Evolutionary conservation across 2,329 filamentous ascomycete genomes (phyloP), one percentile per base, ranked within the genome.

Genomic region (Colletotrichum cordylinicola): DNA sequence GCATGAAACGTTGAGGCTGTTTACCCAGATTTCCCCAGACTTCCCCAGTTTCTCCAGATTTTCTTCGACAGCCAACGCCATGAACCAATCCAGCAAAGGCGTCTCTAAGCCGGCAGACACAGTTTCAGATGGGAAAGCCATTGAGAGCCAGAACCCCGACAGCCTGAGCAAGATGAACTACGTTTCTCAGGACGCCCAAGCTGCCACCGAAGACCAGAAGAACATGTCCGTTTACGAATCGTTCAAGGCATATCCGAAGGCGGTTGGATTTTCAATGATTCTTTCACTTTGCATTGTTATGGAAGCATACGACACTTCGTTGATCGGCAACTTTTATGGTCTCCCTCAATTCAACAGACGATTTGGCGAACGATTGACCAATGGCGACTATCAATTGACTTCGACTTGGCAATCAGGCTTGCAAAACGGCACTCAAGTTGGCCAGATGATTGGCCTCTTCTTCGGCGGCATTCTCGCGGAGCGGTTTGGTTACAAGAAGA

Each of bases 241-340:
- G 21, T 43, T 68, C 66, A 68, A 58, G 48, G 27, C 29, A 58
- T 80, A 80, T 37, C 79, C 79, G 64, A 80, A 80, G 61, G 79
- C 79, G 6, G 77, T 80, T 2, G 79, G 72, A 6, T 80, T 79
- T 77, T 80, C 79, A 4, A 55, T 80, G 18, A 48, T 80, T 16
- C 72, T 80, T 33, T 80, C 80, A 67, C 67, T 79, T 3, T 80
- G 79, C 15, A 74, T 80, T 58, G 77, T 80, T 21, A 80, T 80
- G 79, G 79, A 80, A 64, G 79, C 75, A 0, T 80, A 79, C 37
- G 79, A 79, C 27, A 80, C 79, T 62, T 78, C 76, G 10, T 64
- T 80, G 18, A 76, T 80, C 16, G 70, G 71, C 4, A 78, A 76
- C 35, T 79, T 80, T 55, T 73, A 80, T 15, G 79, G 78, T 12